A percentile compares a stretch with the other conserved stretches of the same genome.
Evolutionary conservation across 495 filamentous ascomycete genomes (phyloP).

Genomic region (Mycothermus thermophilus): DNA sequence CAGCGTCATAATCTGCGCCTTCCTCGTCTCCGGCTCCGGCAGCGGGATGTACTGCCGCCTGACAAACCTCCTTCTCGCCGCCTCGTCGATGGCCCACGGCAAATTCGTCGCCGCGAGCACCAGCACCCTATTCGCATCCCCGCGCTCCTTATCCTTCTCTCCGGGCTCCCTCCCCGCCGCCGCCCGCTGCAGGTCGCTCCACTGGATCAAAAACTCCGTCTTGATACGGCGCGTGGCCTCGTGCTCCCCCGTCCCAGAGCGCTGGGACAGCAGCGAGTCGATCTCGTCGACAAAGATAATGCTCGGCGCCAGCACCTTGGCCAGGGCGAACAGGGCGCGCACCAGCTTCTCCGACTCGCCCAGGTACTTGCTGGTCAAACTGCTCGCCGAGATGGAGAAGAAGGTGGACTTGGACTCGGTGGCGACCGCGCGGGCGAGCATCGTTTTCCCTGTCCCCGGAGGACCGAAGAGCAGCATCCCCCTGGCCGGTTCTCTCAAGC

Average conservation of each 20-base stretch:
- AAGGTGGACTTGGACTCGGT: constrained; percentile 93
- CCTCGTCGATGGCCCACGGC: constrained; percentile 97
- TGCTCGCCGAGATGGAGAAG: constrained; percentile 91
- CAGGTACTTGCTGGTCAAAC: constrained; percentile 88
- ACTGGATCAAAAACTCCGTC: constrained; percentile 96
- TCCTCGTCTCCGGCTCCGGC: constrained; percentile 69
- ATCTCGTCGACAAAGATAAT: constrained; percentile 99
- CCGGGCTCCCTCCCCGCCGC: constrained; percentile 69
- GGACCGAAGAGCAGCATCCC: constrained; percentile 96
- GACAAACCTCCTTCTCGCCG: constrained; percentile 81
- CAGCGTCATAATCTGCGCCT: constrained; percentile 60
- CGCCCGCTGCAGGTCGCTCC: constrained; percentile 84
- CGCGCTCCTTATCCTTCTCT: constrained; percentile 53
- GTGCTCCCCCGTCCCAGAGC: constrained; percentile 73
- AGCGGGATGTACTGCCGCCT: constrained; percentile 91
- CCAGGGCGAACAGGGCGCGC: constrained; percentile 77
- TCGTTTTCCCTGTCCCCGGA: constrained; percentile 94
- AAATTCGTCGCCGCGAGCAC: constrained; percentile 93
- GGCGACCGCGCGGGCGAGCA: constrained; percentile 89
- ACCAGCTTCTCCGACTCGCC: constrained; percentile 96
- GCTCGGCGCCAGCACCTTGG: constrained; percentile 78
- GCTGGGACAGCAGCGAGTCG: constrained; percentile 78
- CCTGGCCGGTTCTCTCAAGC: constrained; percentile 81
- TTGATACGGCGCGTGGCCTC: constrained; percentile 91
- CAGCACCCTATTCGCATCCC: constrained; percentile 81